Percentiles rank a stretch among this genome's conserved stretches.
phyloP scores from a whole-genome alignment of 192 early-diverging fungal genomes.

The Umbelopsis sp. region DNA sequence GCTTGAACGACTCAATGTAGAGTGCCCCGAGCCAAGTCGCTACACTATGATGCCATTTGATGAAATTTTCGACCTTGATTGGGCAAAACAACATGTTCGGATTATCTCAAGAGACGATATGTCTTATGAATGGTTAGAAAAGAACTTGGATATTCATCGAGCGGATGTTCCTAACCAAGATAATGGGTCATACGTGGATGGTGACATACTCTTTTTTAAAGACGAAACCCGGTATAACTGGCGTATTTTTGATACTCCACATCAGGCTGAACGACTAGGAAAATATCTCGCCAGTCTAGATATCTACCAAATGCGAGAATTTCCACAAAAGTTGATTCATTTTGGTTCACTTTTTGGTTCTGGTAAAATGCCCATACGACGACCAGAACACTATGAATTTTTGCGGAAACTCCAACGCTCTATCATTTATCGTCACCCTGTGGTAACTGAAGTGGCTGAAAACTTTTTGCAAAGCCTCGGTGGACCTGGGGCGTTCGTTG shows the following conservation, averaged over 20 bases:
- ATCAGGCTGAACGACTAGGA: slow-evolving; percentile 13
- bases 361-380: slow-evolving; percentile 33
- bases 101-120: slow-evolving; percentile 27
- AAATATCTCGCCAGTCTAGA: slow-evolving; percentile 33
- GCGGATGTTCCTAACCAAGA: not conserved
- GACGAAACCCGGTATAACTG: slow-evolving; percentile 40
- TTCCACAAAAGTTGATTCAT: slow-evolving; percentile 31
- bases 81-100: slow-evolving; percentile 35
- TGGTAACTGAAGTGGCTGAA: slow-evolving; percentile 25
- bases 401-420: slow-evolving; percentile 31
- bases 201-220: slow-evolving; percentile 36
- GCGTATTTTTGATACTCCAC: slow-evolving; percentile 34
- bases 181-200: slow-evolving; percentile 32
- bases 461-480: slow-evolving; percentile 22
- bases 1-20: not conserved
- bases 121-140: slow-evolving; percentile 28
- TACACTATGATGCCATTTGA: slow-evolving; percentile 35
- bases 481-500: slow-evolving; percentile 36
- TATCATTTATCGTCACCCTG: slow-evolving; percentile 34
- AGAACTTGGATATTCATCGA: slow-evolving; percentile 23
- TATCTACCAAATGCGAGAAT: slow-evolving; percentile 24
- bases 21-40: slow-evolving; percentile 25
- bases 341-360: slow-evolving; percentile 38
- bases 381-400: slow-evolving; percentile 34
- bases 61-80: slow-evolving; percentile 35